phyloP scores from a whole-genome alignment of 2,329 filamentous ascomycete genomes.

The Aspergillus hortae region DNA sequence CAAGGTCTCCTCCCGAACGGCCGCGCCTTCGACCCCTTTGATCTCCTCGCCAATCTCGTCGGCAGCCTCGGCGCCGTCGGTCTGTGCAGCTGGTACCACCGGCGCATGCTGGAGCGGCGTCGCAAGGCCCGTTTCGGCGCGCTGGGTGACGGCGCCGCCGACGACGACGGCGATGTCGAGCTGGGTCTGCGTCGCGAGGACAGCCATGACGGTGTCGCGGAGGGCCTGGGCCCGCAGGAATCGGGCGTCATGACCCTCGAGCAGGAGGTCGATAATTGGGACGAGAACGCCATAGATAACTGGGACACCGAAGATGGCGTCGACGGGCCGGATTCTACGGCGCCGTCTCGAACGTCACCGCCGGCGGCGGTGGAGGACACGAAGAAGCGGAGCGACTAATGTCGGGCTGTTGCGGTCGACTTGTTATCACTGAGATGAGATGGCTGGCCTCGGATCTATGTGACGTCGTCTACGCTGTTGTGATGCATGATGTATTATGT shows the following conservation, averaged over 20 bases:
- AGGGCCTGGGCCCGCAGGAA: conserved; percentile 53
- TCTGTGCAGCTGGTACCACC: conserved; percentile 87
- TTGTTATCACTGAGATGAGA: too few relatives aligned
- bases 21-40: conserved; percentile 70
- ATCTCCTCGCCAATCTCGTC: conserved; percentile 82
- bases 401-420: too few relatives aligned
- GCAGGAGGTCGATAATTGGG: conserved; percentile 88
- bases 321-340: conserved; percentile 17
- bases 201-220: conserved; percentile 18
- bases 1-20: conserved; percentile 66
- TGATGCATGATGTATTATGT: background rate
- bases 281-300: conserved; percentile 71
- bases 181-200: conserved; percentile 58
- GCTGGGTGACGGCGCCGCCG: conserved; percentile 51
- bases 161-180: conserved; percentile 62
- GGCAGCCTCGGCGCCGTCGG: conserved; percentile 70
- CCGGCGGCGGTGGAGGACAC: conserved; percentile 16
- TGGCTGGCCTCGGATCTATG: background rate
- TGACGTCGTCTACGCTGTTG: background rate
- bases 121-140: conserved; percentile 70
- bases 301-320: conserved; percentile 59
- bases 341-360: conserved; percentile 16
- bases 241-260: conserved; percentile 66
- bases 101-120: conserved; percentile 88
- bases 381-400: conserved; percentile 34